Percentiles rank a stretch among this genome's conserved stretches.
Conservation (phyloP, 306 rosid genomes). For the Acacia acuminata region DNA sequence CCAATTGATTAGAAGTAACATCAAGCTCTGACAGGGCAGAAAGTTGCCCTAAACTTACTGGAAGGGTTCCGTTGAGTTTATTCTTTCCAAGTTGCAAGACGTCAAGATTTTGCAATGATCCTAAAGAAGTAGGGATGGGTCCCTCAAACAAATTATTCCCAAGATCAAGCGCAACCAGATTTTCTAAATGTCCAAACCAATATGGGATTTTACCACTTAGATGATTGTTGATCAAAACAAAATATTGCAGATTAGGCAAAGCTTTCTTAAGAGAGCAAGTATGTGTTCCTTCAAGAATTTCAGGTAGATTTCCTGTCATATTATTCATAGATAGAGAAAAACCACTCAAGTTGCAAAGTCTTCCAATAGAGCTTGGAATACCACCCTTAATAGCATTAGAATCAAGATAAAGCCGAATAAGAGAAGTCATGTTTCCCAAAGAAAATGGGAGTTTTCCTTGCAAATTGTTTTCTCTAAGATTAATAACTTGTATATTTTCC, state of each 20-base stretch:
- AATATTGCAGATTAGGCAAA: not conserved
- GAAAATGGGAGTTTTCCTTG: constrained; percentile 45
- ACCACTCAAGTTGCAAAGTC: constrained; percentile 27
- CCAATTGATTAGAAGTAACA: constrained; percentile 49
- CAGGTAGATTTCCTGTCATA: not conserved
- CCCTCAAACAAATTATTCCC: not conserved
- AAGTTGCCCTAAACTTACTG: constrained; percentile 48
- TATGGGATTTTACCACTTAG: not conserved
- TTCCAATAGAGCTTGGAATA: constrained; percentile 44
- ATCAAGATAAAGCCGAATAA: constrained; percentile 27
- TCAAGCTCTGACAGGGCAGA: constrained; percentile 24
- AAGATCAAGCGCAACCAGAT: not conserved
- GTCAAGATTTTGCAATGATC: constrained; percentile 7
- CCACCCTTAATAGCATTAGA: constrained; percentile 26
- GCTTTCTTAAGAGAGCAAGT: not conserved
- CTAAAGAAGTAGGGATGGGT: not conserved
- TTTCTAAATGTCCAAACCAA: not conserved
- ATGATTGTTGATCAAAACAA: not conserved
- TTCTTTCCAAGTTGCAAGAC: constrained; percentile 18
- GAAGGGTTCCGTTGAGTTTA: constrained; percentile 46
- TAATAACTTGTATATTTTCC: constrained; percentile 31
- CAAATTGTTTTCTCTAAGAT: constrained; percentile 21
- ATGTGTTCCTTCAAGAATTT: not conserved
- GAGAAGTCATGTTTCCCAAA: constrained; percentile 49
- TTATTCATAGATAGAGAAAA: not conserved